Base-by-base conservation (phyloP, 2,329 filamentous ascomycete species). In the Epichloe festucae region DNA sequence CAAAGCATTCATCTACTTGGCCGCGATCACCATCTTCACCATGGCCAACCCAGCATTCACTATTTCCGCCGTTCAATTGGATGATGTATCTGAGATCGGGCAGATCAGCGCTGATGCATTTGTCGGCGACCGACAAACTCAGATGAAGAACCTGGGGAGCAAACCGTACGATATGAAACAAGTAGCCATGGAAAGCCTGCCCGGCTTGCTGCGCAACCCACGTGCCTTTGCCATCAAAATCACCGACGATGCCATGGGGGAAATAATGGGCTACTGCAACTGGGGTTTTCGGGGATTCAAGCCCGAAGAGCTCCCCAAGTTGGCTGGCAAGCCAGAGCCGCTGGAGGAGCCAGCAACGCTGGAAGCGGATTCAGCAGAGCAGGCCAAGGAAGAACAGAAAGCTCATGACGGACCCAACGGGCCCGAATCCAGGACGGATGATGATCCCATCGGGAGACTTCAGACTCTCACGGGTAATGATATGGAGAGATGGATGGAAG, bases 81-180 rank as follows among this genome's bases (percentile, higher is more conserved):
- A 57, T 12, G 66, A 69, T 51, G 58, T 67, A 31, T 58, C 64
- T 11, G 56, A 53, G 17, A 55, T 65, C 34, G 60, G 61, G 10
- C 56, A 60, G 40, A 59, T 69, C 46, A 53, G 57, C 39, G 57
- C 57, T 21, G 55, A 61, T 35, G 59, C 64, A 8, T 70, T 69
- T 40, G 53, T 57, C 27, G 52, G 52, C 10, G 67, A 69, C 50
- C 58, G 64, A 17, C 64, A 70, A 43, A 68, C 66, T 2, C 57
- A 65, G 56, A 65, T 69, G 61, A 70, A 70, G 52, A 60, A 58
- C 5, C 56, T 60, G 38, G 58, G 60, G 50, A 56, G 60, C 44
- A 55, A 57, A 23, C 59, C 64, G 3, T 63, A 60, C 46, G 55
- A 58, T 11, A 65, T 67, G 50, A 58, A 59, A 2, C 54, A 59